These are phyloP conservation scores for Phytophthora ramorum DNA, from an alignment of 352 stramenopile genomes.

Conservation along the genomic window DNA sequence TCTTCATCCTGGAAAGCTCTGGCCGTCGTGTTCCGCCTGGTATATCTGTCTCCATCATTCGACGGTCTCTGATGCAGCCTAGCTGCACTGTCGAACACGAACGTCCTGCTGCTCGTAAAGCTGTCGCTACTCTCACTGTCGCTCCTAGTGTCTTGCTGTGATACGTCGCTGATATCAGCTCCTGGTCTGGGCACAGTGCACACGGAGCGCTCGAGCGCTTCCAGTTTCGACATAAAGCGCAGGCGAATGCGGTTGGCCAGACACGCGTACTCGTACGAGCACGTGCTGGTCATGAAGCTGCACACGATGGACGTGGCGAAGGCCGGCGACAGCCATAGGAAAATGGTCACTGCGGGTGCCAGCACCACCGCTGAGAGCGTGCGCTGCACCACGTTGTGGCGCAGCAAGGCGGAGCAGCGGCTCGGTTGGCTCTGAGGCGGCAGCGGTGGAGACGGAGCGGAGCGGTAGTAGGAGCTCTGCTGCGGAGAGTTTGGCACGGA, in stretches of 20 bases:
- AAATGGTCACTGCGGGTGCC: slow-evolving; percentile 69
- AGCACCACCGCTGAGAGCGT: slow-evolving; percentile 66
- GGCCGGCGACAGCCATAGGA: slow-evolving; percentile 75
- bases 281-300: slow-evolving; percentile 67
- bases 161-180: slow-evolving; percentile 8
- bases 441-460: slow-evolving; percentile 6
- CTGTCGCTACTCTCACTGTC: slow-evolving; percentile 31
- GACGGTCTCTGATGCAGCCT: slow-evolving; percentile 29
- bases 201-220: slow-evolving; percentile 32
- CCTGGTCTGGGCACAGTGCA: slow-evolving; percentile 2
- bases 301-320: slow-evolving; percentile 74
- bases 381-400: slow-evolving; percentile 69
- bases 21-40: slow-evolving; percentile 11
- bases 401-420: slow-evolving; percentile 33
- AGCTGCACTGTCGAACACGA: slow-evolving; percentile 25
- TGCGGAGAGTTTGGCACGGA: slow-evolving; percentile 33
- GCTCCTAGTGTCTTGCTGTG: slow-evolving; percentile 14
- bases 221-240: slow-evolving; percentile 46
- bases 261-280: slow-evolving; percentile 82
- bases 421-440: slow-evolving; percentile 1
- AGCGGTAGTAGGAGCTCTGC: slow-evolving; percentile 17
- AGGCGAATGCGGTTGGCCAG: slow-evolving; percentile 71
- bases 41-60: slow-evolving; percentile 9
- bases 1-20: slow-evolving; percentile 37
- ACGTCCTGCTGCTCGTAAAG: slow-evolving; percentile 22